Evolutionary conservation across 192 early-diverging fungal genomes (phyloP).

Genomic region (Coemansia sp.): DNA sequence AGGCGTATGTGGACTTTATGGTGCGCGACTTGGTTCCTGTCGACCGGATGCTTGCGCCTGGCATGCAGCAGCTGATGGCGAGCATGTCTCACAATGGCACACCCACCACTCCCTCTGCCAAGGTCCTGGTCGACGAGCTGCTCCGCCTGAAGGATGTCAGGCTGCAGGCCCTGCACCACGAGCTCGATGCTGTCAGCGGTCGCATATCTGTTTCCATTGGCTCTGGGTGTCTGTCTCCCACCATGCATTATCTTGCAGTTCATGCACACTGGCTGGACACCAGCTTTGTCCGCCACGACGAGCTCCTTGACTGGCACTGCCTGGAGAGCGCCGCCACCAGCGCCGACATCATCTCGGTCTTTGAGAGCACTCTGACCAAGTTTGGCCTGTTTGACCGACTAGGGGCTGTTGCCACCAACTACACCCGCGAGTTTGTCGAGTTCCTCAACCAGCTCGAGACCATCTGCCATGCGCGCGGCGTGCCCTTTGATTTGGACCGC

Average conservation of each 20-base stretch:
- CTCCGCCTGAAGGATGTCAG: constrained; percentile 19
- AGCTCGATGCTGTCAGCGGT: constrained; percentile 20
- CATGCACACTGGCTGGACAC: constrained; percentile 51
- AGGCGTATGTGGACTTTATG: constrained; percentile 49
- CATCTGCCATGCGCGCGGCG: constrained; percentile 54
- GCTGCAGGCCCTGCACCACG: constrained; percentile 24
- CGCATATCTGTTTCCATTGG: constrained; percentile 49
- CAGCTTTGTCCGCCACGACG: constrained; percentile 35
- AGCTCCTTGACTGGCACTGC: constrained; percentile 47
- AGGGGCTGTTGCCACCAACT: constrained; percentile 48
- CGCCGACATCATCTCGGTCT: constrained; percentile 48
- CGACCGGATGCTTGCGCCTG: constrained; percentile 43
- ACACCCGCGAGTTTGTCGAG: constrained; percentile 56
- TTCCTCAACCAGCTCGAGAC: constrained; percentile 56
- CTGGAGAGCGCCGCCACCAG: constrained; percentile 43
- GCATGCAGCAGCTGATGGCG: constrained; percentile 48
- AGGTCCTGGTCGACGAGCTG: constrained; percentile 37
- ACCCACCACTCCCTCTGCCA: constrained; percentile 20
- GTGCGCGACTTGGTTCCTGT: constrained; percentile 49
- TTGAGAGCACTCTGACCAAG: constrained; percentile 47
- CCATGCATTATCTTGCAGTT: constrained; percentile 37
- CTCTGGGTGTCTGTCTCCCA: constrained; percentile 23
- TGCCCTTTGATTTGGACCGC: constrained; percentile 50
- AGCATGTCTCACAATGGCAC: constrained; percentile 25
- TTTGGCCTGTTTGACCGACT: constrained; percentile 38